Conservation (phyloP, 345 rosid species). For the Citrus glauca region DNA sequence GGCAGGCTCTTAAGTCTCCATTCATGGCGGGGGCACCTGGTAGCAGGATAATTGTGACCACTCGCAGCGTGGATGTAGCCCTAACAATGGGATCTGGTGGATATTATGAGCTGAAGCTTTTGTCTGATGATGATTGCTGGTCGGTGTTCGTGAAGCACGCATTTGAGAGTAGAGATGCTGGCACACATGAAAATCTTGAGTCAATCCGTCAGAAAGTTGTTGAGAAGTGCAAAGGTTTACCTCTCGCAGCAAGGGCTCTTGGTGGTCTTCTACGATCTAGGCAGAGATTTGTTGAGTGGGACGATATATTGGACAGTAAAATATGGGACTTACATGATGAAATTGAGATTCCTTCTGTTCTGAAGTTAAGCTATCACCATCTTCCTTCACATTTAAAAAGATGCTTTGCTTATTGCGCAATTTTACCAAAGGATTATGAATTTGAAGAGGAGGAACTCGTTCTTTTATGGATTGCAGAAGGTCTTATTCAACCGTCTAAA, state of each 20-base stretch:
- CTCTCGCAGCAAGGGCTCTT: conserved; percentile 8
- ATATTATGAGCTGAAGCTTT: not conserved
- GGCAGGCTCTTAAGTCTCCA: conserved; percentile 6
- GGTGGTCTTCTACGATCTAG: not conserved
- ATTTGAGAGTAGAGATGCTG: not conserved
- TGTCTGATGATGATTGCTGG: conserved; percentile 16
- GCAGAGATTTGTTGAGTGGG: not conserved
- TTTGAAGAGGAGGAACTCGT: conserved; percentile 4
- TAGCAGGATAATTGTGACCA: conserved; percentile 21
- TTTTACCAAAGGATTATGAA: not conserved
- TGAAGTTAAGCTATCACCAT: not conserved
- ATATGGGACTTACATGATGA: not conserved
- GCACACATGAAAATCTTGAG: not conserved
- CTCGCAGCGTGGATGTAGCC: conserved; percentile 8
- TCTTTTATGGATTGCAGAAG: conserved; percentile 27
- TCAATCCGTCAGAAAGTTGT: conserved; percentile 6
- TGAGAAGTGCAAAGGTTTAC: conserved; percentile 9
- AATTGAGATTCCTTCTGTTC: not conserved
- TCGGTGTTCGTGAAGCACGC: conserved; percentile 7
- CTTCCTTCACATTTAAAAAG: conserved; percentile 24
- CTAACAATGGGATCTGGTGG: not conserved
- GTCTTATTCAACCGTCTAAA: not conserved
- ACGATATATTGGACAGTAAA: not conserved
- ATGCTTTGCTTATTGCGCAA: conserved; percentile 27
- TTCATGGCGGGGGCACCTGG: not conserved